Evolutionary conservation across 2,329 filamentous ascomycete species (phyloP), one percentile per base, ranked within the genome.

Genomic region (Cytospora piceae): DNA sequence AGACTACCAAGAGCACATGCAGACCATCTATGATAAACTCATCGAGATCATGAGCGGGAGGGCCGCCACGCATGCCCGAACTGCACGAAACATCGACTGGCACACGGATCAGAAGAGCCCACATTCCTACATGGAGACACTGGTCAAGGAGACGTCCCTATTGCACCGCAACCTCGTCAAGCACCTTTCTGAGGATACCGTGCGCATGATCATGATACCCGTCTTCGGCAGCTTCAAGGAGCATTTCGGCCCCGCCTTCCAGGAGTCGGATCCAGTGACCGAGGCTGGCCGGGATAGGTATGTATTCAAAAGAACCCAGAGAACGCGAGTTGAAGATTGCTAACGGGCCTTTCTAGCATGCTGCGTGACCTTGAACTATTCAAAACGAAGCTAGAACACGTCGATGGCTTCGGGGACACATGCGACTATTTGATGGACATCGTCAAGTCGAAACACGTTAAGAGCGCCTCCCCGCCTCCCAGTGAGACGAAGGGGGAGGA

Each of bases 31-130:
- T 75, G 93, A 96, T 73, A 97, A 97, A 75, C 81, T 97, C 0
- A 91, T 96, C 22, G 93, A 96, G 70, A 97, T 97, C 60, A 96
- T 97, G 91, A 90, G 88, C 63, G 87, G 87, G 1, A 87, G 93
- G 6, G 92, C 92, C 1, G 81, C 86, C 4, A 80, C 89, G 8
- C 93, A 94, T 72, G 88, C 92, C 49, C 90, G 88, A 73, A 85
- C 87, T 29, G 89, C 97, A 81, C 89, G 86, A 74, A 85, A 86
- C 58, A 85, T 94, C 52, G 83, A 92, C 69, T 97, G 93, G 90
- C 73, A 79, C 15, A 77, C 80, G 55, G 76, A 74, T 14, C 80
- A 79, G 52, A 73, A 78, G 3, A 72, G 73, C 9, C 81, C 85
- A 8, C 92, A 89, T 71, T 75, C 86, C 1, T 96, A 94, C 76